Percentiles rank a stretch among this genome's conserved stretches.
Evolutionary conservation across 768 basidiomycete genomes (phyloP).

Genomic region (Leccinum pellstonianum): DNA sequence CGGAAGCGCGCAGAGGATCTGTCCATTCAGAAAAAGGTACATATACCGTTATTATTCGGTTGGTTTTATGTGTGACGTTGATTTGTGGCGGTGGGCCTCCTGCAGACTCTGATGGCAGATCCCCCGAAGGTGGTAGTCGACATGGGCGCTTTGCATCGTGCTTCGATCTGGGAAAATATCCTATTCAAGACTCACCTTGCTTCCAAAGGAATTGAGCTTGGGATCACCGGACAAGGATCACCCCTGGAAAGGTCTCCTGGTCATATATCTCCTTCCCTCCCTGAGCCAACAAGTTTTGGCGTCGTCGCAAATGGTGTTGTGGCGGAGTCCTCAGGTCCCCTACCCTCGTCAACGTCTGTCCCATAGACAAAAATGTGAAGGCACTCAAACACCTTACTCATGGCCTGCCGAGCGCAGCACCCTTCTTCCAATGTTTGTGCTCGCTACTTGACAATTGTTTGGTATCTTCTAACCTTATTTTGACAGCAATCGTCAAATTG

Average conservation of each 20-base stretch:
- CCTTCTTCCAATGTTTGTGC: conserved; percentile 80
- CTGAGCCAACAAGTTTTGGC: conserved; percentile 35
- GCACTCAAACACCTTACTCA: conserved; percentile 79
- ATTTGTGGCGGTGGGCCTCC: conserved; percentile 54
- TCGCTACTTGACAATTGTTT: not conserved
- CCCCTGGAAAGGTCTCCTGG: conserved; percentile 50
- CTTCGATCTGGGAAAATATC: conserved; percentile 86
- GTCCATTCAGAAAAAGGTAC: conserved; percentile 58
- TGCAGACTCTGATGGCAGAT: conserved; percentile 70
- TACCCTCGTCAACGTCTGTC: conserved; percentile 24
- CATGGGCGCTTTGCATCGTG: conserved; percentile 78
- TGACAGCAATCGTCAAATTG: conserved; percentile 78
- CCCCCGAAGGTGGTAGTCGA: conserved; percentile 63
- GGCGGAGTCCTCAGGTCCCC: conserved; percentile 22
- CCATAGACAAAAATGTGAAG: conserved; percentile 64
- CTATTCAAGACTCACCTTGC: conserved; percentile 63
- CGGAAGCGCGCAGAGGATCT: conserved; percentile 40
- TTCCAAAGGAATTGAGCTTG: conserved; percentile 52
- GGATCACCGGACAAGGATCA: conserved; percentile 42
- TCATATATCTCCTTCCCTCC: conserved; percentile 41
- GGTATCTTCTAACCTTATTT: conserved; percentile 12
- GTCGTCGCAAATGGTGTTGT: conserved; percentile 32
- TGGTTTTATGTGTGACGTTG: not conserved
- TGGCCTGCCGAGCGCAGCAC: conserved; percentile 70
- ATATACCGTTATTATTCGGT: not conserved